These are phyloP conservation scores for Moringa oleifera DNA, from an alignment of 345 rosid species.

Conservation along the genomic window DNA sequence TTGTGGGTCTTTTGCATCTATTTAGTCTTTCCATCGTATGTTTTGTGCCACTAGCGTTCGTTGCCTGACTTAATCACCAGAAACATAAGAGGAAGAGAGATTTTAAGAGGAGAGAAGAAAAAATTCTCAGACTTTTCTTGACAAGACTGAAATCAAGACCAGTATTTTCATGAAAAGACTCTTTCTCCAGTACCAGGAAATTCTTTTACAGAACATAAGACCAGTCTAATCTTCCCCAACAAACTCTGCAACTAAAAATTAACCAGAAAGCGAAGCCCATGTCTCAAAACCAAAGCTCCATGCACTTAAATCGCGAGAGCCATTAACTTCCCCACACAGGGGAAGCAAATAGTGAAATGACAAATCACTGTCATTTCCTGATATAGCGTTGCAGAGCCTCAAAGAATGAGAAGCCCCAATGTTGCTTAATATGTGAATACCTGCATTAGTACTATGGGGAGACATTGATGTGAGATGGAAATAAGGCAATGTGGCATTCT, in stretches of 20 bases:
- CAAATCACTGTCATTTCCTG: constrained; percentile 11
- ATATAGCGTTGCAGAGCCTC: constrained; percentile 5
- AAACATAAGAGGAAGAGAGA: constrained; percentile 14
- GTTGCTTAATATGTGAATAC: constrained; percentile 12
- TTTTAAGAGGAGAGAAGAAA: constrained; percentile 1
- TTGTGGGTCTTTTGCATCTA: not conserved
- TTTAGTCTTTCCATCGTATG: not conserved
- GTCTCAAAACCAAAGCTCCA: not conserved
- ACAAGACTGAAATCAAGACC: constrained; percentile 28
- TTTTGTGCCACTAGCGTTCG: constrained; percentile 8
- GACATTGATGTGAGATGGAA: constrained; percentile 36
- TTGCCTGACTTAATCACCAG: constrained; percentile 16
- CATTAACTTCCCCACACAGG: not conserved
- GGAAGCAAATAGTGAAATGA: not conserved
- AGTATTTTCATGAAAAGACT: constrained; percentile 30
- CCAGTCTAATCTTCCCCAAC: constrained; percentile 9
- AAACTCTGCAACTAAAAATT: not conserved
- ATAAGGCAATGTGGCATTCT: constrained; percentile 33
- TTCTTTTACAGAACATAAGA: constrained; percentile 3
- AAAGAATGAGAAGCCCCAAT: not conserved
- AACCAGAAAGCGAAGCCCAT: not conserved
- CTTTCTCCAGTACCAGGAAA: constrained; percentile 16
- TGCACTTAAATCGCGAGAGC: constrained; percentile 8
- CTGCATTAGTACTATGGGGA: constrained; percentile 27
- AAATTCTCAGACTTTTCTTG: constrained; percentile 15